phyloP scores from a whole-genome alignment of 140 eudicot genomes.

The Stevia rebaudiana region DNA sequence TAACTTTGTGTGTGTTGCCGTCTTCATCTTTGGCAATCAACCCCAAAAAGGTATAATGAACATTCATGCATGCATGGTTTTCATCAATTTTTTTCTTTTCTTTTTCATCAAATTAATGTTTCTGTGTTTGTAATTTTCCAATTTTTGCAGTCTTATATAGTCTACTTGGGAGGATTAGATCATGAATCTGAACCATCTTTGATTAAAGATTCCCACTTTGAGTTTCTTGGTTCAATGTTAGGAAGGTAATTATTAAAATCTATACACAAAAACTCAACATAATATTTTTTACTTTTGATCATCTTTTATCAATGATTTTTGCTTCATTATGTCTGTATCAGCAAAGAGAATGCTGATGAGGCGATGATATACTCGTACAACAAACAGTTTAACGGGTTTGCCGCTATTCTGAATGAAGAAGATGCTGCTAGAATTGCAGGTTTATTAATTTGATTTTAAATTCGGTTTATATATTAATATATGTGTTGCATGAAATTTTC shows the following conservation, averaged over 20 bases:
- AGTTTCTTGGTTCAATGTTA: constrained; percentile 26
- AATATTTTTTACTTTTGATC: neutral
- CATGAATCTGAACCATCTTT: constrained; percentile 18
- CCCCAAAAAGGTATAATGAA: constrained; percentile 18
- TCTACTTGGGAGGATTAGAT: constrained; percentile 32
- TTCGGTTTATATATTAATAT: neutral
- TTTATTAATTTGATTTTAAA: neutral
- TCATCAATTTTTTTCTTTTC: neutral
- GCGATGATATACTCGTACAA: constrained; percentile 55
- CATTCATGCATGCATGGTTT: neutral
- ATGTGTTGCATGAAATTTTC: neutral
- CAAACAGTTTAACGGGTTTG: constrained; percentile 50
- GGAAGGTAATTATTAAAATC: constrained; percentile 19
- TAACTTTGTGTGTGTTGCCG: constrained; percentile 7
- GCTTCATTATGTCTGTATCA: constrained; percentile 4
- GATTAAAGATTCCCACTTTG: constrained; percentile 23
- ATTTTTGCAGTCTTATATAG: constrained; percentile 32
- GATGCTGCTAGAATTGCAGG: constrained; percentile 50
- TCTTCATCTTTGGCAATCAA: constrained; percentile 18
- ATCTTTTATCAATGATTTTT: too few relatives aligned
- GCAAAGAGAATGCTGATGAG: constrained; percentile 44
- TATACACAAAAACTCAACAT: neutral
- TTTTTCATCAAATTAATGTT: neutral
- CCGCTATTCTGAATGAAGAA: constrained; percentile 60
- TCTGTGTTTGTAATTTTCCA: neutral